A percentile compares a stretch with the other conserved stretches of the same genome.
Conservation (phyloP, 108 stramenopile species). For the Hondaea fermentalgiana region DNA sequence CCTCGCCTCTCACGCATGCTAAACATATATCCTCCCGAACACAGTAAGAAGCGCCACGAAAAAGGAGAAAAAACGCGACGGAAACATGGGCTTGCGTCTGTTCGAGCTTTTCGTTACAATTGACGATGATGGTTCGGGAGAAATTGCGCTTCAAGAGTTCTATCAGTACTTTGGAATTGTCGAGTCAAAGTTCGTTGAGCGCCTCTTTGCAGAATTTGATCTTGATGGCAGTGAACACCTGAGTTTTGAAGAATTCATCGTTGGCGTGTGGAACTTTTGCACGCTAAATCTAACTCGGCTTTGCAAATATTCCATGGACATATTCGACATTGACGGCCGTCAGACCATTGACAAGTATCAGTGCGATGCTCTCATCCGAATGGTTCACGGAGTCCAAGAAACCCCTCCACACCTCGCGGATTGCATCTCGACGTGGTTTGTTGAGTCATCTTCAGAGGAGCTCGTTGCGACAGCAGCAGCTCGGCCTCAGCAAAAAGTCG, state of each 20-base stretch:
- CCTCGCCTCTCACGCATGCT: too few relatives aligned
- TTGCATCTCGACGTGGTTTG: too few relatives aligned
- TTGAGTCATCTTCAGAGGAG: too few relatives aligned
- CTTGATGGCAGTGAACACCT: not conserved
- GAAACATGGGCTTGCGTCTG: not conserved
- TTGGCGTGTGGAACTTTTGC: constrained; percentile 3
- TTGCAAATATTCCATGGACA: not conserved
- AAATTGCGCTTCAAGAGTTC: not conserved
- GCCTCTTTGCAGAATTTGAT: not conserved
- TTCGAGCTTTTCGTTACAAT: not conserved
- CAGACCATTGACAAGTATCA: not conserved
- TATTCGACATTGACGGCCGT: not conserved
- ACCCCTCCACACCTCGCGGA: not conserved
- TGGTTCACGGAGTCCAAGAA: not conserved
- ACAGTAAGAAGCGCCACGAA: not conserved
- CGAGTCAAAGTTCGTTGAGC: not conserved
- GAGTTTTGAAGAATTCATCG: not conserved
- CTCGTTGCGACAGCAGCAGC: too few relatives aligned
- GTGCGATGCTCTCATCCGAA: not conserved
- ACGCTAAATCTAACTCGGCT: not conserved
- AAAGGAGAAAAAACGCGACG: not conserved
- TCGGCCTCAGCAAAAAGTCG: too few relatives aligned
- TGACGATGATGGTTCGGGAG: not conserved
- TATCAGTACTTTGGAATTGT: not conserved
- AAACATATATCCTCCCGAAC: too few relatives aligned